Percentiles rank a stretch among this genome's conserved stretches.
These are phyloP conservation scores for Fusarium buharicum DNA, from an alignment of 2,329 filamentous ascomycete genomes.

Conservation along the genomic window DNA sequence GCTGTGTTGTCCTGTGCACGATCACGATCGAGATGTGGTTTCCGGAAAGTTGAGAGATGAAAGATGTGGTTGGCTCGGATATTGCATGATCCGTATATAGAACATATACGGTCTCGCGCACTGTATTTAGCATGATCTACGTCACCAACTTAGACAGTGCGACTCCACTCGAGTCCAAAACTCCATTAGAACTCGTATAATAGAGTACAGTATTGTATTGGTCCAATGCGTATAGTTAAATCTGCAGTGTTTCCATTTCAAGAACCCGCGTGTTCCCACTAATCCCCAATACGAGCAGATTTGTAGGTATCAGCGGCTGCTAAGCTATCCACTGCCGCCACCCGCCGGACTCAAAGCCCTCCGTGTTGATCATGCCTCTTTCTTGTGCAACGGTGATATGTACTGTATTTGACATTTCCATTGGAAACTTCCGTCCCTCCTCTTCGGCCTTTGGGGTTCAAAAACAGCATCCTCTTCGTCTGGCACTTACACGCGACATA, in stretches of 20 bases:
- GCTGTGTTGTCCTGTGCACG: slow-evolving; percentile 11
- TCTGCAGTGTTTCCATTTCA: slow-evolving; percentile 26
- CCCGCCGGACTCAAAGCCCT: slow-evolving; percentile 25
- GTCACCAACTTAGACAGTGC: slow-evolving; percentile 23
- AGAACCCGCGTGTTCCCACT: slow-evolving; percentile 15
- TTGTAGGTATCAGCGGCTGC: slow-evolving; percentile 18
- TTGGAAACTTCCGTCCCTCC: slow-evolving; percentile 8
- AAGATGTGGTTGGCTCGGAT: slow-evolving; percentile 33
- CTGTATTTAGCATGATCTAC: slow-evolving; percentile 13
- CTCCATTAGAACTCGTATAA: neutral
- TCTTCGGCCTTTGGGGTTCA: slow-evolving; percentile 1
- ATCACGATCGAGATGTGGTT: slow-evolving; percentile 35
- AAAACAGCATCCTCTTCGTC: slow-evolving; percentile 15
- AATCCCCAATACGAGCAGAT: slow-evolving; percentile 32
- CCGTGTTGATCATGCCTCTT: slow-evolving; percentile 26
- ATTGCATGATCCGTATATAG: slow-evolving; percentile 21
- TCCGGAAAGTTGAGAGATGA: slow-evolving; percentile 14
- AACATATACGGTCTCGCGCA: slow-evolving; percentile 1
- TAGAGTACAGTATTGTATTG: no score
- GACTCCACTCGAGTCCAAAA: neutral
- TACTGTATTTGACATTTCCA: slow-evolving; percentile 15
- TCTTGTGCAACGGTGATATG: slow-evolving; percentile 21
- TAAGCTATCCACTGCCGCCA: slow-evolving; percentile 21
- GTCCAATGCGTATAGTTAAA: slow-evolving; percentile 8
- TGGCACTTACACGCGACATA: slow-evolving; percentile 12